A percentile compares a stretch with the other conserved stretches of the same genome.
phyloP scores from a whole-genome alignment of 345 rosid genomes.

The Heritiera littoralis region DNA sequence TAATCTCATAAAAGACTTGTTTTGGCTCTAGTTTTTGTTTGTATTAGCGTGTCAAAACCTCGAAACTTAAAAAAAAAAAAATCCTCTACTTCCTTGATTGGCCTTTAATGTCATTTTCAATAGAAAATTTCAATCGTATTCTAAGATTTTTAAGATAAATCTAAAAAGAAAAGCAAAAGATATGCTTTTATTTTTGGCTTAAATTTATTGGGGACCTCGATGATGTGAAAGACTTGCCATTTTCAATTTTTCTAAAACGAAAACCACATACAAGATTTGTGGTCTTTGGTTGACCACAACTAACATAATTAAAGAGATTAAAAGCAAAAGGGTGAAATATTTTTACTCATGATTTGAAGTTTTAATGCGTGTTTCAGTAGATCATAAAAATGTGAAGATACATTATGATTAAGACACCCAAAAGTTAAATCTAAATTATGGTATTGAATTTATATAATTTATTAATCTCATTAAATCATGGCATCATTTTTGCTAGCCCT shows the following conservation, averaged over 20 bases:
- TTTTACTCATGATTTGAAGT: background rate
- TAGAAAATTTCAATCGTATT: background rate
- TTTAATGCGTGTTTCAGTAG: background rate
- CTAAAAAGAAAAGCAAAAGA: background rate
- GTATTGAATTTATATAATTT: background rate
- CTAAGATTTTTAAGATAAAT: background rate
- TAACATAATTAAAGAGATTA: background rate
- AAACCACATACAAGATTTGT: background rate
- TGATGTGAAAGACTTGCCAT: background rate
- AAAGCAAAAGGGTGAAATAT: background rate
- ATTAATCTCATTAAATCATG: background rate
- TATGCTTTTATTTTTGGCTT: background rate
- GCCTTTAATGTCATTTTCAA: conserved; percentile 14
- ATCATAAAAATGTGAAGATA: background rate
- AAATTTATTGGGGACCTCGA: conserved; percentile 1
- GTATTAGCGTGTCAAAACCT: background rate
- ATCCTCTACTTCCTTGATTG: background rate
- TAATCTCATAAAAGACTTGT: background rate
- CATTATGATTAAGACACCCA: background rate
- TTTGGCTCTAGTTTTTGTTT: background rate
- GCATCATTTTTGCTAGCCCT: background rate
- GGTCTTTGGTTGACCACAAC: background rate
- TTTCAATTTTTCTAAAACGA: background rate
- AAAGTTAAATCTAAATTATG: background rate
- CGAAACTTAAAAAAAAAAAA: background rate